Evolutionary conservation across 2,329 filamentous ascomycete species (phyloP).

Genomic region (Orbilia javanica): DNA sequence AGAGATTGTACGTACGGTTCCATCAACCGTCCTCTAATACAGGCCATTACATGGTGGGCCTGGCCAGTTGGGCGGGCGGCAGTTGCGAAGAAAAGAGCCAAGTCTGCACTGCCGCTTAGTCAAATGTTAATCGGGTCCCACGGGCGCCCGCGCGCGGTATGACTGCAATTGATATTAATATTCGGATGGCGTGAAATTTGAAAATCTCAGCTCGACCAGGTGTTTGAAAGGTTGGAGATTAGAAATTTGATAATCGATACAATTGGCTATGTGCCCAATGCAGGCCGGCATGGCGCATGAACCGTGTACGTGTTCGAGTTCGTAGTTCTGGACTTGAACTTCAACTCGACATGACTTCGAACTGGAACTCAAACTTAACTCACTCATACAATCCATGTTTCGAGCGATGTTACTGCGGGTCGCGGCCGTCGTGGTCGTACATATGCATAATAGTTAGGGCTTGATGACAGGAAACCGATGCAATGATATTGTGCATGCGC

Average conservation of each 20-base stretch:
- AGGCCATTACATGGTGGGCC: background rate
- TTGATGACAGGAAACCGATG: background rate
- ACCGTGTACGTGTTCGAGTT: background rate
- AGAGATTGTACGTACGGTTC: background rate
- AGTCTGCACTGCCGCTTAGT: slow-evolving; percentile 13
- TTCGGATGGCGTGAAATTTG: background rate
- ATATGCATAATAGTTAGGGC: background rate
- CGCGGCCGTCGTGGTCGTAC: background rate
- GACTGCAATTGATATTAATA: background rate
- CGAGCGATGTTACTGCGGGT: background rate
- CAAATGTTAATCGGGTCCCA: background rate
- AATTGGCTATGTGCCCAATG: background rate
- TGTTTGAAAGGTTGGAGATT: background rate
- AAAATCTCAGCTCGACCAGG: background rate
- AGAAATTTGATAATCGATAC: background rate
- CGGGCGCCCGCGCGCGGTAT: background rate
- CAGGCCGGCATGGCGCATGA: background rate
- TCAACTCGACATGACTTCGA: too few relatives aligned
- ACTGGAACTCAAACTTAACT: background rate
- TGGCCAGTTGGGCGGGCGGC: slow-evolving; percentile 1
- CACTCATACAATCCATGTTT: background rate
- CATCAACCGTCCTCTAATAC: background rate
- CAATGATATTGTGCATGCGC: background rate
- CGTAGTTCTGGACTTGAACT: too few relatives aligned
- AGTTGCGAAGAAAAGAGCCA: slow-evolving; percentile 6